These are phyloP conservation scores for Carex cristatella DNA, from an alignment of 176 grass and related monocot species.

Conservation along the genomic window DNA sequence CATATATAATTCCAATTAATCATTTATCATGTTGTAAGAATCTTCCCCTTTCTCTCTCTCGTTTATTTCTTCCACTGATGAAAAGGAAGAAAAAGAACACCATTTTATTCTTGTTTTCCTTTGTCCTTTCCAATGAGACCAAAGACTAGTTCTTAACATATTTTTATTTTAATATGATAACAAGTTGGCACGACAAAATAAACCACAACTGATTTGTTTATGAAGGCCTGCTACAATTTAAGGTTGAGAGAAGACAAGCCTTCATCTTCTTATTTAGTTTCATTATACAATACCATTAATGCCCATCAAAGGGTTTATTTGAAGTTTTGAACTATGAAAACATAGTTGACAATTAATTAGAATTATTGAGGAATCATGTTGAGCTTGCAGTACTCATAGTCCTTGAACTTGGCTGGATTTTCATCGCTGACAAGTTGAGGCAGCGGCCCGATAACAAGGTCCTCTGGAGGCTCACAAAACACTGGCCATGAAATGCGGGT, in stretches of 20 bases:
- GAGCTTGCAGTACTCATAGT: constrained; percentile 77
- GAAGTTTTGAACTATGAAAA: background rate
- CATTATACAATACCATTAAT: background rate
- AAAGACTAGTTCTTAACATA: no score
- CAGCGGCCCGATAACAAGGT: constrained; percentile 47
- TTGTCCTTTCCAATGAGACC: no score
- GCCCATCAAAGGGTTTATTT: background rate
- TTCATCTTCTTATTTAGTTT: background rate
- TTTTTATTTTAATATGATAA: no score
- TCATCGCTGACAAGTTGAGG: constrained; percentile 36
- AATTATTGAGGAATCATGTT: constrained; percentile 64
- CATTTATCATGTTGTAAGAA: no score
- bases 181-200: no score
- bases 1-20: no score
- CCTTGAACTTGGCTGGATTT: constrained; percentile 53
- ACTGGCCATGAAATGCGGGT: constrained; percentile 76
- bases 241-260: background rate
- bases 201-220: no score
- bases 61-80: no score
- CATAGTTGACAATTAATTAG: background rate
- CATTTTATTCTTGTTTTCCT: no score
- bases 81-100: no score
- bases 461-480: constrained; percentile 46
- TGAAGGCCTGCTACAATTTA: background rate
- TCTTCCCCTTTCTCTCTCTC: no score